Evolutionary conservation across 805 yeast species (phyloP).

Genomic region (Cyberlindnera euphorbiiphila): DNA sequence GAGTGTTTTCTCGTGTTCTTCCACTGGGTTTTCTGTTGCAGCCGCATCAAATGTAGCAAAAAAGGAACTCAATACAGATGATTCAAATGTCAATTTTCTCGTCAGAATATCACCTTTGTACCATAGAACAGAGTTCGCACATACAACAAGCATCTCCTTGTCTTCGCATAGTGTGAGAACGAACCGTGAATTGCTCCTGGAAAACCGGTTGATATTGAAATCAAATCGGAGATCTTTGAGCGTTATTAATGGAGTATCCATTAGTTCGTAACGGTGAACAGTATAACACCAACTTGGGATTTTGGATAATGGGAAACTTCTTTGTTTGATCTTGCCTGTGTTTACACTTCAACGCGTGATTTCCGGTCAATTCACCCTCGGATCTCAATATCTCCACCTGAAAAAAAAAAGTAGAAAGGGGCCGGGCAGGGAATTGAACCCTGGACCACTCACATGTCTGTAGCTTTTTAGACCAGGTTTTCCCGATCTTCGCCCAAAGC

Average conservation of each 20-base stretch:
- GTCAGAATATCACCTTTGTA: conserved; percentile 46
- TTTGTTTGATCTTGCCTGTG: too few species aligned
- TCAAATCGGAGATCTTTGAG: conserved; percentile 13
- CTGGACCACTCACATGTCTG: conserved; percentile 22
- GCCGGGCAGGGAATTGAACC: conserved; percentile 22
- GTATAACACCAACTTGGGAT: too few species aligned
- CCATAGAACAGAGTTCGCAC: conserved; percentile 31
- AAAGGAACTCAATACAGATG: conserved; percentile 53
- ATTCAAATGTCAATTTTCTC: conserved; percentile 46
- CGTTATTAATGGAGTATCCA: conserved; percentile 9
- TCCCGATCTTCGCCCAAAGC: conserved; percentile 29
- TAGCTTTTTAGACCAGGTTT: conserved; percentile 10
- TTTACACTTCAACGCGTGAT: conserved; percentile 2
- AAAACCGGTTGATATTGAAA: conserved; percentile 5
- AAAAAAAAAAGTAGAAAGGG: conserved; percentile 12
- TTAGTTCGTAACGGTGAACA: too few species aligned
- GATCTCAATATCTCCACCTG: conserved; percentile 11
- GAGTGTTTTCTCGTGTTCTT: conserved; percentile 35
- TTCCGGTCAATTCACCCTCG: conserved; percentile 24
- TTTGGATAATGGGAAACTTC: too few species aligned
- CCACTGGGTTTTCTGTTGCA: conserved; percentile 1
- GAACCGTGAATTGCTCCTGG: conserved; percentile 2
- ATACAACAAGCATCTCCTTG: conserved; percentile 19
- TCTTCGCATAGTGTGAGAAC: conserved; percentile 8
- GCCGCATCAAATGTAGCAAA: conserved; percentile 47